Conservation (phyloP, 495 filamentous ascomycete species). For the Lophium mytilinum region DNA sequence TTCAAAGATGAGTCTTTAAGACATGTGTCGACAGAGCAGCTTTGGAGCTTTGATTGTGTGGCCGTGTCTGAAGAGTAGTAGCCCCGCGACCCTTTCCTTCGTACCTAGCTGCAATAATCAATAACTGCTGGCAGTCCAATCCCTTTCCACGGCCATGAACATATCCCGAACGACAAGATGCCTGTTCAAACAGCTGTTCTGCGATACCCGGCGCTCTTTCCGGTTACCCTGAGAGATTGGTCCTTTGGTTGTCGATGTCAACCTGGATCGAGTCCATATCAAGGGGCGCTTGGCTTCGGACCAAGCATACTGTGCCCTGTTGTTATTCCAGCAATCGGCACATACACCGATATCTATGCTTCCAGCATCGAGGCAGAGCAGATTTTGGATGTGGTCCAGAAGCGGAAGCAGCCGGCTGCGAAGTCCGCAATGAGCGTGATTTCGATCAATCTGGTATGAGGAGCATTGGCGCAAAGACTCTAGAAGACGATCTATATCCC, state of each 20-base stretch:
- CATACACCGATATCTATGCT: conserved; percentile 40
- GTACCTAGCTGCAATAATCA: too few relatives aligned
- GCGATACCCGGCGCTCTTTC: not conserved
- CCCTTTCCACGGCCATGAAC: conserved; percentile 51
- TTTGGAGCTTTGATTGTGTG: too few relatives aligned
- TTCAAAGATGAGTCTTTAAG: too few relatives aligned
- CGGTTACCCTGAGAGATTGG: not conserved
- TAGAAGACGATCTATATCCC: conserved; percentile 46
- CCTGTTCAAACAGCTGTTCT: conserved; percentile 15
- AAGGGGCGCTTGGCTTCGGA: conserved; percentile 29
- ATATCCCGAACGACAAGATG: conserved; percentile 37
- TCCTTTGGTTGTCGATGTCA: not conserved
- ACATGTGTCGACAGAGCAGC: too few relatives aligned
- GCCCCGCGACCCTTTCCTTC: too few relatives aligned
- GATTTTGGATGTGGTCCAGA: conserved; percentile 53
- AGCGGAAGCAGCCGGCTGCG: conserved; percentile 57
- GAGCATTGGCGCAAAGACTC: conserved; percentile 54
- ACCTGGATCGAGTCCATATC: conserved; percentile 25
- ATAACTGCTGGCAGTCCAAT: conserved; percentile 41
- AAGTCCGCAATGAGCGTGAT: conserved; percentile 72
- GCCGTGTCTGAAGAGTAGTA: too few relatives aligned
- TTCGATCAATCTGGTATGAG: conserved; percentile 68
- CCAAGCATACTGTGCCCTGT: conserved; percentile 30
- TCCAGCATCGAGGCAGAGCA: conserved; percentile 16
- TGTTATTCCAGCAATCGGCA: conserved; percentile 38